These are phyloP conservation scores for Podaxis carcinomalis DNA, from an alignment of 768 basidiomycete genomes.

Conservation along the genomic window DNA sequence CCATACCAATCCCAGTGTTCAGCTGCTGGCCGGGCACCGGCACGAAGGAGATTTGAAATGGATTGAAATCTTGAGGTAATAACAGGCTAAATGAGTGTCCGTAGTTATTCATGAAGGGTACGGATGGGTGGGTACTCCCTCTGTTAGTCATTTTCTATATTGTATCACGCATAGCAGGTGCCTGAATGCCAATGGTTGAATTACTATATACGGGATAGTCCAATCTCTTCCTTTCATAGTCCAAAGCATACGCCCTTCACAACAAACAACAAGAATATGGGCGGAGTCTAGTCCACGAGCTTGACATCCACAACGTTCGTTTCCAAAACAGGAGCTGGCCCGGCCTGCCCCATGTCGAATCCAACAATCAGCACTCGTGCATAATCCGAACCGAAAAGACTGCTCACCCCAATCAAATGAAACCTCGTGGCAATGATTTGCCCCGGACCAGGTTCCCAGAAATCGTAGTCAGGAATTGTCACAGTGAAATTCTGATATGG, in stretches of 20 bases:
- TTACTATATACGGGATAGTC: no score
- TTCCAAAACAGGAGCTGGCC: constrained; percentile 23
- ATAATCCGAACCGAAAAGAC: not conserved
- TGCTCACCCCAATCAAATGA: constrained; percentile 28
- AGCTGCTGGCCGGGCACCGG: constrained; percentile 50
- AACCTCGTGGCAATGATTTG: constrained; percentile 9
- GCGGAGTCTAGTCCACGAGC: not conserved
- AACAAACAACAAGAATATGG: not conserved
- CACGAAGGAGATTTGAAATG: constrained; percentile 95
- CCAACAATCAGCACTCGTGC: not conserved
- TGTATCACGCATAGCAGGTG: no score
- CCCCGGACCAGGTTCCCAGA: not conserved
- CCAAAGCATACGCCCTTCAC: no score
- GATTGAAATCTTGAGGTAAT: no score
- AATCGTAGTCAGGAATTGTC: not conserved
- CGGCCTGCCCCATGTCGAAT: constrained; percentile 18
- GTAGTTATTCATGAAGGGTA: no score
- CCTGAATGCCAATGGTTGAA: no score
- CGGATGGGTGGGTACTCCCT: no score
- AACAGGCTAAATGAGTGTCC: no score
- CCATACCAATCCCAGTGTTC: constrained; percentile 36
- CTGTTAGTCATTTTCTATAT: no score
- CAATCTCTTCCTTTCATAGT: no score
- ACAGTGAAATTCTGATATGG: constrained; percentile 42
- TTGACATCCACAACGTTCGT: constrained; percentile 18